Percentiles rank a stretch among this genome's conserved stretches.
Evolutionary conservation across 495 filamentous ascomycete species (phyloP).

Genomic region (Aspergillus leporis): DNA sequence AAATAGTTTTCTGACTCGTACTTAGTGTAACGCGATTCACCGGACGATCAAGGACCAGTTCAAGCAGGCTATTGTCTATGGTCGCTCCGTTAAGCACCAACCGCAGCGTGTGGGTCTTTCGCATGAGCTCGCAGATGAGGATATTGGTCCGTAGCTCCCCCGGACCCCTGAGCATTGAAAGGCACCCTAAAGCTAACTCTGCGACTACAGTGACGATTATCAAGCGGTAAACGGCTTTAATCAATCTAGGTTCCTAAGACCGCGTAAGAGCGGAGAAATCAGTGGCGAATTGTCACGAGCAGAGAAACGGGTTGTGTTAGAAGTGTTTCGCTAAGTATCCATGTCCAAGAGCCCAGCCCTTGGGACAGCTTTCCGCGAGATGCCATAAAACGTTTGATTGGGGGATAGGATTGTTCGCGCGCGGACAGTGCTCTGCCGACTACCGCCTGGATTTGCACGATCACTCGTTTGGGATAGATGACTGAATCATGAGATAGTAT

Average conservation of each 20-base stretch:
- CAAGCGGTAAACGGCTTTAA: conserved; percentile 68
- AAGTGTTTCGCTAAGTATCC: conserved; percentile 22
- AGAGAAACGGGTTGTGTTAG: conserved; percentile 31
- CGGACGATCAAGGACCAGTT: conserved; percentile 95
- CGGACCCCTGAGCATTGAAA: conserved; percentile 6
- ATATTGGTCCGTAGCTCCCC: conserved; percentile 78
- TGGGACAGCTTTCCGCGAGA: conserved; percentile 34
- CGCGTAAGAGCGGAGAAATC: conserved; percentile 30
- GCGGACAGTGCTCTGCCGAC: conserved; percentile 36
- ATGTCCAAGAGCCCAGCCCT: conserved; percentile 24
- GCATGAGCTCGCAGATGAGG: conserved; percentile 93
- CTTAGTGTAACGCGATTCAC: conserved; percentile 93
- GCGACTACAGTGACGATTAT: conserved; percentile 78
- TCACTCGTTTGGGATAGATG: conserved; percentile 23
- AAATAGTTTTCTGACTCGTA: conserved; percentile 25
- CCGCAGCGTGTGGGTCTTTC: conserved; percentile 90
- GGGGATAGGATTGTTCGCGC: conserved; percentile 29
- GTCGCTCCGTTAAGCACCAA: conserved; percentile 97
- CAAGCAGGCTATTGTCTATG: conserved; percentile 93
- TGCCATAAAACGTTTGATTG: conserved; percentile 37
- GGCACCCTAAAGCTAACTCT: conserved; percentile 35
- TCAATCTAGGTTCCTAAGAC: conserved; percentile 27
- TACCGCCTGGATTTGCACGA: conserved; percentile 27
- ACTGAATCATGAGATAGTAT: conserved; percentile 25
- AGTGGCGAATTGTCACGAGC: conserved; percentile 33